phyloP scores from a whole-genome alignment of 495 filamentous ascomycete species.

The Hypoxylon trugodes region DNA sequence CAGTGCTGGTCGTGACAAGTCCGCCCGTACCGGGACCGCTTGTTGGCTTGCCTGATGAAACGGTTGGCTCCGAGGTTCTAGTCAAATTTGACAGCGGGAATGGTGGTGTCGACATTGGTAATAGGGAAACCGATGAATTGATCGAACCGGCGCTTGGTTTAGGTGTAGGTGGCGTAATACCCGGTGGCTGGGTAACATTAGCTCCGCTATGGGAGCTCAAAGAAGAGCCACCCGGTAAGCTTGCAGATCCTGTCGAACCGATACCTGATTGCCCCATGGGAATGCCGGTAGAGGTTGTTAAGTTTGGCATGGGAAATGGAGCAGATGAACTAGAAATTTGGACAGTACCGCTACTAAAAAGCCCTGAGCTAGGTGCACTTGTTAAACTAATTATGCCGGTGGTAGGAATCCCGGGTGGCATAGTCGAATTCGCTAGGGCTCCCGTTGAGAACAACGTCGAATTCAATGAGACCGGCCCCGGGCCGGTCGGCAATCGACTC shows the following conservation, averaged over 20 bases:
- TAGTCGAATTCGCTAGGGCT: conserved; percentile 9
- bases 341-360: conserved; percentile 3
- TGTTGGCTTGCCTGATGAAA: conserved; percentile 6
- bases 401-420: not conserved
- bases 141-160: conserved; percentile 10
- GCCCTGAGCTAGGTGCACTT: conserved; percentile 6
- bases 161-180: conserved; percentile 1
- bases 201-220: not conserved
- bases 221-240: conserved; percentile 8
- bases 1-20: conserved; percentile 13
- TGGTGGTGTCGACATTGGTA: conserved; percentile 14
- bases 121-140: conserved; percentile 1
- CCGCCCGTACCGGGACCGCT: not conserved
- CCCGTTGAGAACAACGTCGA: not conserved
- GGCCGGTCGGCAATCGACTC: conserved; percentile 21
- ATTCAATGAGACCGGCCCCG: conserved; percentile 21
- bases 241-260: conserved; percentile 5
- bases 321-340: conserved; percentile 8
- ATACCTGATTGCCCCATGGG: not conserved
- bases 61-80: not conserved
- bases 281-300: conserved; percentile 8
- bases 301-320: conserved; percentile 41
- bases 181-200: conserved; percentile 1
- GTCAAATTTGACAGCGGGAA: conserved; percentile 34
- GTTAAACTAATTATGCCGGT: not conserved